phyloP scores from a whole-genome alignment of 2,329 filamentous ascomycete genomes.

The Metarhizium robertsii region DNA sequence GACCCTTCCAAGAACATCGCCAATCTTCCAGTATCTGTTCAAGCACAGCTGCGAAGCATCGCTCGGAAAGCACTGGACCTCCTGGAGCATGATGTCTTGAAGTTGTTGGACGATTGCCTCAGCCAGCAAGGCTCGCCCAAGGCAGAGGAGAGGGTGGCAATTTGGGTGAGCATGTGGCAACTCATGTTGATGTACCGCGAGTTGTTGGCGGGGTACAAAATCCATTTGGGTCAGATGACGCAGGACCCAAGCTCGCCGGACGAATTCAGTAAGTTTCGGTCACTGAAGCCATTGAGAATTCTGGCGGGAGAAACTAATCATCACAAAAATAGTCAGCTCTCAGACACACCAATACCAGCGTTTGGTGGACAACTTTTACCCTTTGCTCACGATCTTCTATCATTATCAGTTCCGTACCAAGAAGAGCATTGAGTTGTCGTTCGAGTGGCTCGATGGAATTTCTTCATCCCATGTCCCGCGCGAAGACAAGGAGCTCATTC shows the following conservation, averaged over 20 bases:
- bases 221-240: slow-evolving; percentile 16
- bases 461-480: slow-evolving; percentile 15
- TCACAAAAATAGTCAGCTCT: slow-evolving; percentile 11
- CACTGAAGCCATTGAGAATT: background rate
- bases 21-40: slow-evolving; percentile 28
- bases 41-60: slow-evolving; percentile 30
- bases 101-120: slow-evolving; percentile 29
- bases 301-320: background rate
- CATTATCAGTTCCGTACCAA: slow-evolving; percentile 32
- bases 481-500: slow-evolving; percentile 18
- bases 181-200: slow-evolving; percentile 39
- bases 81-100: slow-evolving; percentile 30
- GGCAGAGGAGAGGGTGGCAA: slow-evolving; percentile 29
- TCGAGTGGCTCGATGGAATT: slow-evolving; percentile 27
- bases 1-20: slow-evolving; percentile 27
- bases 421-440: slow-evolving; percentile 28
- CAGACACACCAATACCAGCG: slow-evolving; percentile 15
- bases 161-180: slow-evolving; percentile 41
- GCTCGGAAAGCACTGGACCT: slow-evolving; percentile 27
- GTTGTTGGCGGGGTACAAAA: slow-evolving; percentile 23
- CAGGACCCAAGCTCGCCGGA: slow-evolving; percentile 13
- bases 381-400: slow-evolving; percentile 29
- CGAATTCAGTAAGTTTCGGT: slow-evolving; percentile 8
- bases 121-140: slow-evolving; percentile 28
- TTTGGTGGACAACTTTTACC: slow-evolving; percentile 25